Evolutionary conservation across 495 filamentous ascomycete species (phyloP).

Genomic region (Penicillium ochrochloron): DNA sequence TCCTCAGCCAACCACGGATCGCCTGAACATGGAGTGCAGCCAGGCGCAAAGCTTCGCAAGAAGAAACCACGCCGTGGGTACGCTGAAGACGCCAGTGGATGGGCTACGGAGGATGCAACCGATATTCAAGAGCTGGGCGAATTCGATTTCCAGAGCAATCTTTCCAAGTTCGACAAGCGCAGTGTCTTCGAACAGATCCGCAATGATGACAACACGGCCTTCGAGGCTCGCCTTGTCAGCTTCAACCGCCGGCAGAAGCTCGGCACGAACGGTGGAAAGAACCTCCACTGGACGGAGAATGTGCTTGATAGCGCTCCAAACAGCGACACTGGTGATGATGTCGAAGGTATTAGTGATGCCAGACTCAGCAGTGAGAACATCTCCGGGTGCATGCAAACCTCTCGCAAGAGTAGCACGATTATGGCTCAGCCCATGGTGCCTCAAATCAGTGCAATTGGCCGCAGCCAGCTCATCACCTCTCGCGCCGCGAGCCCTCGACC

Average conservation of each 20-base stretch:
- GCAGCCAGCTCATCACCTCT: slow-evolving; percentile 44
- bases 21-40: slow-evolving; percentile 28
- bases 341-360: slow-evolving; percentile 59
- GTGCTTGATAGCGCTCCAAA: slow-evolving; percentile 74
- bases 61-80: slow-evolving; percentile 57
- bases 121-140: slow-evolving; percentile 96
- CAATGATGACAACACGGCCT: slow-evolving; percentile 83
- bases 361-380: slow-evolving; percentile 59
- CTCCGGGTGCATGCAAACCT: slow-evolving; percentile 56
- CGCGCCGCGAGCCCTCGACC: slow-evolving; percentile 51
- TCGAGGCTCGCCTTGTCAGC: slow-evolving; percentile 84
- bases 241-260: slow-evolving; percentile 82
- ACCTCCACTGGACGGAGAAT: slow-evolving; percentile 88
- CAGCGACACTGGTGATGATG: slow-evolving; percentile 70
- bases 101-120: slow-evolving; percentile 95
- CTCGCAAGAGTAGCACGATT: slow-evolving; percentile 66
- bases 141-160: slow-evolving; percentile 86
- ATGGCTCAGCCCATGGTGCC: slow-evolving; percentile 41
- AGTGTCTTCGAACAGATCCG: slow-evolving; percentile 86
- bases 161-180: slow-evolving; percentile 93
- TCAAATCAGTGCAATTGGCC: slow-evolving; percentile 42
- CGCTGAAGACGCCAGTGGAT: slow-evolving; percentile 75
- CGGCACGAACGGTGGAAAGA: slow-evolving; percentile 83
- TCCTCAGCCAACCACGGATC: slow-evolving; percentile 26
- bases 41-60: slow-evolving; percentile 52